A percentile compares a stretch with the other conserved stretches of the same genome.
Conservation (phyloP, 2,329 filamentous ascomycete genomes). For the Microsporum audouinii region DNA sequence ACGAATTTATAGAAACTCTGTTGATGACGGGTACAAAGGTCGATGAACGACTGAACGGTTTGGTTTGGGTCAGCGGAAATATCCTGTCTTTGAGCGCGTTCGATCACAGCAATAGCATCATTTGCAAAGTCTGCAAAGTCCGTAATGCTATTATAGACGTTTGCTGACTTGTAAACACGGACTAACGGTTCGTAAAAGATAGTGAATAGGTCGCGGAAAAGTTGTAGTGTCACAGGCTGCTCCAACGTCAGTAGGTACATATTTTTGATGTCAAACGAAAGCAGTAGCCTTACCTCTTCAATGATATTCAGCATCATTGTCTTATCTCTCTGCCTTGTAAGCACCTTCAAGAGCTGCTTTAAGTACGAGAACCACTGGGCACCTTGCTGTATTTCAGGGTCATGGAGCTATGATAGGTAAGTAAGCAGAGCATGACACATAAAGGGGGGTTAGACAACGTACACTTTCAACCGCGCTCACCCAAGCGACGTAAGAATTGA, state of each 20-base stretch:
- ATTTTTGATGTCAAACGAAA: not conserved
- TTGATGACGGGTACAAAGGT: slow-evolving; percentile 87
- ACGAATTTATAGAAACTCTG: slow-evolving; percentile 98
- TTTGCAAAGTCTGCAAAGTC: slow-evolving; percentile 91
- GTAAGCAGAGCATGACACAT: not conserved
- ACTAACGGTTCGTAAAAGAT: slow-evolving; percentile 98
- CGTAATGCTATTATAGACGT: slow-evolving; percentile 93
- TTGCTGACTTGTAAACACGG: slow-evolving; percentile 94
- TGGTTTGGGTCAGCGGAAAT: slow-evolving; percentile 93
- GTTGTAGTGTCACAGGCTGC: slow-evolving; percentile 76
- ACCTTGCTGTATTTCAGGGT: slow-evolving; percentile 67
- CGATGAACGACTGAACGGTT: slow-evolving; percentile 95
- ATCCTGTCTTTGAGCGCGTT: slow-evolving; percentile 59
- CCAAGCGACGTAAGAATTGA: slow-evolving; percentile 94
- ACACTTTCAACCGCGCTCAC: slow-evolving; percentile 82
- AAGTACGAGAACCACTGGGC: slow-evolving; percentile 88
- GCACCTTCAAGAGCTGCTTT: slow-evolving; percentile 87
- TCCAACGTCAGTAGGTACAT: not conserved
- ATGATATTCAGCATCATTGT: slow-evolving; percentile 93
- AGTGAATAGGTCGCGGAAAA: slow-evolving; percentile 91
- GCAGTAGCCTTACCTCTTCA: slow-evolving; percentile 50
- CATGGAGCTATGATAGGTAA: slow-evolving; percentile 46
- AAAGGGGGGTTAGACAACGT: slow-evolving; percentile 19
- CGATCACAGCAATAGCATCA: slow-evolving; percentile 75
- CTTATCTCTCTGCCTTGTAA: slow-evolving; percentile 87